Conservation (phyloP, 2,329 filamentous ascomycete species). For the Botrytis hyacinthi region DNA sequence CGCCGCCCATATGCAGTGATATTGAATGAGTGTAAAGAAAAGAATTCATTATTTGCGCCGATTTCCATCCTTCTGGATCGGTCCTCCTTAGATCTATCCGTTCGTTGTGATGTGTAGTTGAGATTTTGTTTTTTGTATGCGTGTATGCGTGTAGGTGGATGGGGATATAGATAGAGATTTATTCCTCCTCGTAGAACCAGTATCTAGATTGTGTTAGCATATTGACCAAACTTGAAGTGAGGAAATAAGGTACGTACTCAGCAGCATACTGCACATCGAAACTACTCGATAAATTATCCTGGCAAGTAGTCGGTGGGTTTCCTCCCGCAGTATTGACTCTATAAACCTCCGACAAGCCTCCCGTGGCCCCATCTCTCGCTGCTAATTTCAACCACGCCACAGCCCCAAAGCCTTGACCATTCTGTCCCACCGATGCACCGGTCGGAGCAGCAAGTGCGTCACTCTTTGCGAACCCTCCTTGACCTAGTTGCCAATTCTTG, state of each 20-base stretch:
- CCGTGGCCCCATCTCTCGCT: slow-evolving; percentile 53
- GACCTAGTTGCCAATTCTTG: slow-evolving; percentile 51
- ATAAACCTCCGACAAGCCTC: slow-evolving; percentile 72
- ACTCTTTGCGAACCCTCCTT: slow-evolving; percentile 62
- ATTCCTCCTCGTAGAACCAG: slow-evolving; percentile 34
- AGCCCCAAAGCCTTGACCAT: slow-evolving; percentile 59
- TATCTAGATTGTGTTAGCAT: slow-evolving; percentile 30
- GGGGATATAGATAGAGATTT: not conserved
- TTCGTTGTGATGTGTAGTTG: not conserved
- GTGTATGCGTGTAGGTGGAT: not conserved
- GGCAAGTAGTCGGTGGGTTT: slow-evolving; percentile 69
- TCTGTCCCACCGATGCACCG: slow-evolving; percentile 56
- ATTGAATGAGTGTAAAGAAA: not conserved
- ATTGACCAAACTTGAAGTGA: not conserved
- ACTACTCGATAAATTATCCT: slow-evolving; percentile 52
- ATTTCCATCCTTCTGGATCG: not conserved
- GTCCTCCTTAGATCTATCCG: not conserved
- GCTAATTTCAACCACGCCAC: slow-evolving; percentile 80
- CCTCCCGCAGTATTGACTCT: slow-evolving; percentile 83
- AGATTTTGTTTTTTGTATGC: not conserved
- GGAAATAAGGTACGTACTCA: slow-evolving; percentile 63
- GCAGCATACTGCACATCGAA: slow-evolving; percentile 81
- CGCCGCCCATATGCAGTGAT: slow-evolving; percentile 16
- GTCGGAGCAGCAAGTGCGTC: slow-evolving; percentile 61
- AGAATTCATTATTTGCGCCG: not conserved